Percentiles rank a stretch among this genome's conserved stretches.
Conservation (phyloP, 371 early-diverging fungal genomes). For the Rhizopus delemar region DNA sequence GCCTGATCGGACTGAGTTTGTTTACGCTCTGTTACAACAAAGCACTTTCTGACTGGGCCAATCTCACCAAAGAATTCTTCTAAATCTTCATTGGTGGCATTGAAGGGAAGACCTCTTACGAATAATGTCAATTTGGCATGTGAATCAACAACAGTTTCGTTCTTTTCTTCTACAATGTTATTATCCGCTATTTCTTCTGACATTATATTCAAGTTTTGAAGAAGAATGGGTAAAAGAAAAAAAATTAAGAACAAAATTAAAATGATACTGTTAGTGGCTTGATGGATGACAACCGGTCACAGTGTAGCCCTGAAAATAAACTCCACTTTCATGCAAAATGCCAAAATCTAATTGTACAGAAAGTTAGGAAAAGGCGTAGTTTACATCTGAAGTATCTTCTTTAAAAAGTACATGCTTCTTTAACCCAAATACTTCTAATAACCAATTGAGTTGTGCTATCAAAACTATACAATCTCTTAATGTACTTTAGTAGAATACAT, state of each 20-base stretch:
- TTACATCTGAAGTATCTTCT: too few relatives aligned
- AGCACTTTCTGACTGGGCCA: constrained; percentile 89
- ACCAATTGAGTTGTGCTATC: too few relatives aligned
- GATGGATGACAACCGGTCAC: constrained; percentile 2
- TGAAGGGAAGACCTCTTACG: constrained; percentile 81
- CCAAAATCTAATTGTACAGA: background rate
- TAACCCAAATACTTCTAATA: too few relatives aligned
- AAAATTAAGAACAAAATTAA: background rate
- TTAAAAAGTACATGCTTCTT: too few relatives aligned
- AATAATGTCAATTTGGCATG: constrained; percentile 75
- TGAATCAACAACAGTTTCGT: constrained; percentile 14
- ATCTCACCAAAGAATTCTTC: constrained; percentile 86
- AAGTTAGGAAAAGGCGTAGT: background rate
- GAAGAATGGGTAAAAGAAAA: constrained; percentile 1
- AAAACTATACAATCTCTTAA: too few relatives aligned
- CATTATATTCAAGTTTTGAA: constrained; percentile 8
- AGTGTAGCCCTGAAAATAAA: background rate
- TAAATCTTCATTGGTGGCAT: constrained; percentile 78
- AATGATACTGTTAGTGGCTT: background rate
- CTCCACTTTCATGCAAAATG: background rate
- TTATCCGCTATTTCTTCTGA: constrained; percentile 18
- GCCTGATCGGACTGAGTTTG: constrained; percentile 7
- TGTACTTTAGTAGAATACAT: too few relatives aligned
- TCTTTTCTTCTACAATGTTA: constrained; percentile 11
- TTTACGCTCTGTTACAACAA: constrained; percentile 70